These are phyloP conservation scores for Colletotrichum caudatum DNA, from an alignment of 2,329 filamentous ascomycete genomes.

Conservation along the genomic window DNA sequence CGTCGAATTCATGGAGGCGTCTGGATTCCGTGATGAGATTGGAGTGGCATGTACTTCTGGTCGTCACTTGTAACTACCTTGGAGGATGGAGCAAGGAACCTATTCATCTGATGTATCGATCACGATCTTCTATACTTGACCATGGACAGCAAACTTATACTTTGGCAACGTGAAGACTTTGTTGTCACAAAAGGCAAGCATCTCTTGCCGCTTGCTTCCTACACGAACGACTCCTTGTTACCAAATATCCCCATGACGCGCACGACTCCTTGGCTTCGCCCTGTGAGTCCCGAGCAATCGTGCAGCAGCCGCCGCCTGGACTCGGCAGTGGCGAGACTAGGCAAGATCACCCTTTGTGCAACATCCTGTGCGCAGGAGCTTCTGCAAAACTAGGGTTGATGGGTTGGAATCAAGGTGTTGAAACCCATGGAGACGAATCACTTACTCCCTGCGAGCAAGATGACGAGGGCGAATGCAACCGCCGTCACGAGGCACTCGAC, in stretches of 20 bases:
- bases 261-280: not conserved
- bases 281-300: not conserved
- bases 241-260: not conserved
- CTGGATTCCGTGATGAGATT: not conserved
- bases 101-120: not conserved
- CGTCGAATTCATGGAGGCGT: not conserved
- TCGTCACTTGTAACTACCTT: not conserved
- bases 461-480: not conserved
- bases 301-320: not conserved
- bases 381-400: not conserved
- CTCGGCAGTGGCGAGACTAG: not conserved
- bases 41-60: not conserved
- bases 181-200: not conserved
- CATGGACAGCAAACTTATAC: no score
- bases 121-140: not conserved
- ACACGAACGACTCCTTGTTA: not conserved
- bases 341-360: not conserved
- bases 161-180: not conserved
- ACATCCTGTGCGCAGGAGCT: not conserved
- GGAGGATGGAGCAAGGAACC: not conserved
- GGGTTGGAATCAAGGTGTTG: not conserved
- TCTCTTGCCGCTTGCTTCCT: not conserved
- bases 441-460: not conserved
- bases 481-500: not conserved
- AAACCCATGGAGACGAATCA: not conserved